These are phyloP conservation scores for Globisporangium cederbergense DNA, from an alignment of 352 stramenopile genomes.

Conservation along the genomic window DNA sequence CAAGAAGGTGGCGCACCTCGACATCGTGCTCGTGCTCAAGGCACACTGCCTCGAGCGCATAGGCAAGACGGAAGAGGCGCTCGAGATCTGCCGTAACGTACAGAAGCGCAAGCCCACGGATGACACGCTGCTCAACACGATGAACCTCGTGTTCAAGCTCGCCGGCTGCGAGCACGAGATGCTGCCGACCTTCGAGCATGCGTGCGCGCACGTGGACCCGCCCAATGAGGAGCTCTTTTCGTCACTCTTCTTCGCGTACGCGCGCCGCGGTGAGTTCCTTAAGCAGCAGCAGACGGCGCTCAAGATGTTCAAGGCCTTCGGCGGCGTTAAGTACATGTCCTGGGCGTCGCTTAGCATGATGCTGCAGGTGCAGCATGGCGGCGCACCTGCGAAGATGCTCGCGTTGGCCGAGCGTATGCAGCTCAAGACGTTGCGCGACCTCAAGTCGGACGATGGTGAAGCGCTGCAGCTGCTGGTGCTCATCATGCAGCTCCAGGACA, in stretches of 20 bases:
- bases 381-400: conserved; percentile 69
- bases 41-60: conserved; percentile 82
- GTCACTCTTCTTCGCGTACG: conserved; percentile 73
- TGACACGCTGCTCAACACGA: conserved; percentile 82
- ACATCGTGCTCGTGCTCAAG: conserved; percentile 84
- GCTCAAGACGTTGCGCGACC: conserved; percentile 66
- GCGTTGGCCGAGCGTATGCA: conserved; percentile 78
- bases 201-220: conserved; percentile 39
- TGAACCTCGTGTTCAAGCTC: conserved; percentile 82
- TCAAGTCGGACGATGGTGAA: conserved; percentile 57
- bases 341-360: conserved; percentile 83
- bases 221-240: conserved; percentile 70
- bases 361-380: conserved; percentile 70
- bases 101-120: conserved; percentile 68
- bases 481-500: conserved; percentile 73
- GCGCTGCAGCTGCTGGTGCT: conserved; percentile 64
- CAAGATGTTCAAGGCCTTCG: conserved; percentile 84
- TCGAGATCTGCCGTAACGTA: conserved; percentile 63
- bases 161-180: conserved; percentile 72
- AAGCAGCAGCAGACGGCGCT: conserved; percentile 87
- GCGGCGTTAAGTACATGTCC: conserved; percentile 73
- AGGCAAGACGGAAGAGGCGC: conserved; percentile 60
- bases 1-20: conserved; percentile 73
- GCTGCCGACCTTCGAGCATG: conserved; percentile 71
- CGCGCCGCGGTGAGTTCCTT: conserved; percentile 57